Evolutionary conservation across 148 eudicot genomes (phyloP), one percentile per base, ranked within the genome.

Genomic region (Rheum nobile): DNA sequence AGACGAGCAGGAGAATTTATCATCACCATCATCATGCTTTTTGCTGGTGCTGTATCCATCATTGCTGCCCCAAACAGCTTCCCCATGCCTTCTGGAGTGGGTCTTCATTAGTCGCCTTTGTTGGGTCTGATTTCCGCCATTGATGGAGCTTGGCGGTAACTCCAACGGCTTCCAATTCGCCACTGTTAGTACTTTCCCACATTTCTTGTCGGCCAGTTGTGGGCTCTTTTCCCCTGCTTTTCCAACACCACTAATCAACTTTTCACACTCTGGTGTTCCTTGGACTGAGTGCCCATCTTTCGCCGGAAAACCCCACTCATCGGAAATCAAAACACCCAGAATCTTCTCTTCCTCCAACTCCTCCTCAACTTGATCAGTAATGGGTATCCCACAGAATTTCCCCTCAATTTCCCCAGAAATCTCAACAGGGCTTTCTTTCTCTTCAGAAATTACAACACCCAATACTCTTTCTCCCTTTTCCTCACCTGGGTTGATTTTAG

Each of bases 391-490:
- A 12, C 24, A 39, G 34, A 68, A 21, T 19, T 39, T 68, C 44
- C 44, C 72, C 44, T 68, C 72, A 26, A 43, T 65, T 76, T 80
- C 80, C 71, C 72, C 75, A 19, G 76, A 69, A 48, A 24, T 67
- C 44, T 79, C 83, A 71, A 77, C 75, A 17, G 80, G 77, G 63
- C 71, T 72, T 31, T 85, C 85, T 54, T 81, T 29, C 0, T 65
- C 70, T 12, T 65, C 70, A 34, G 39, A 65, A 65, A 65, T 65
- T 37, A 65, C 32, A 6, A 65, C 70, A 6, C 70, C 70, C 70
- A 31, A 59, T 0, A 28, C 44, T 78, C 71, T 39, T 22, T 39
- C 75, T 67, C 65, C 83, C 8, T 31, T 47, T 22, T 42, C 46
- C 43, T 67, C 46, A 43, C 3, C 16, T 43, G 46, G 46, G 46